Percentiles rank a stretch among this genome's conserved stretches.
phyloP scores from a whole-genome alignment of 139 green algal species.

The Zygnema cylindricum region DNA sequence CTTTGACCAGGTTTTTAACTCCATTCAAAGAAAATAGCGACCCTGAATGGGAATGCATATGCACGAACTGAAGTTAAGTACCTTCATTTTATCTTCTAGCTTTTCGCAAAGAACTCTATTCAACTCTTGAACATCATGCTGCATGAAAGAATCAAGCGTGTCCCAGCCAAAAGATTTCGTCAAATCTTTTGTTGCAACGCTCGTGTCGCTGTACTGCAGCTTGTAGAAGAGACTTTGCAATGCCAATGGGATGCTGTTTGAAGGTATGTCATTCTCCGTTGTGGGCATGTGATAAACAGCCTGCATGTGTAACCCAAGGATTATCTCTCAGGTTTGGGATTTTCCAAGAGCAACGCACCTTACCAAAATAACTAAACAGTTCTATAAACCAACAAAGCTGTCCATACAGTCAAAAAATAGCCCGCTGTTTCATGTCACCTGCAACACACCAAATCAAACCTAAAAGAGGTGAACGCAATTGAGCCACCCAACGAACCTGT shows the following conservation, averaged over 20 bases:
- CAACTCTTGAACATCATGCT: conserved; percentile 99
- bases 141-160: conserved; percentile 91
- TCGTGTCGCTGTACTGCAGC: conserved; percentile 81
- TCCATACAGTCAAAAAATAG: no score
- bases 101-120: conserved; percentile 95
- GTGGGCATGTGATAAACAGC: conserved; percentile 98
- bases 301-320: conserved; percentile 66
- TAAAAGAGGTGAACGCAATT: no score
- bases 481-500: conserved; percentile 45
- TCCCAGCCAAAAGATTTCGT: conserved; percentile 97
- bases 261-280: conserved; percentile 60
- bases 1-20: background rate
- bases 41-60: background rate
- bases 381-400: no score
- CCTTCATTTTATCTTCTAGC: conserved; percentile 99
- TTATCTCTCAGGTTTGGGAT: no score
- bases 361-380: no score
- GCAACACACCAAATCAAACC: no score
- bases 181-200: conserved; percentile 91
- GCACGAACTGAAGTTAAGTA: background rate
- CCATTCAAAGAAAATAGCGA: background rate
- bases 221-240: conserved; percentile 97
- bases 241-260: conserved; percentile 86
- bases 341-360: no score
- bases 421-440: no score